Conservation (phyloP, 345 rosid genomes). For the Brassica nigra region DNA sequence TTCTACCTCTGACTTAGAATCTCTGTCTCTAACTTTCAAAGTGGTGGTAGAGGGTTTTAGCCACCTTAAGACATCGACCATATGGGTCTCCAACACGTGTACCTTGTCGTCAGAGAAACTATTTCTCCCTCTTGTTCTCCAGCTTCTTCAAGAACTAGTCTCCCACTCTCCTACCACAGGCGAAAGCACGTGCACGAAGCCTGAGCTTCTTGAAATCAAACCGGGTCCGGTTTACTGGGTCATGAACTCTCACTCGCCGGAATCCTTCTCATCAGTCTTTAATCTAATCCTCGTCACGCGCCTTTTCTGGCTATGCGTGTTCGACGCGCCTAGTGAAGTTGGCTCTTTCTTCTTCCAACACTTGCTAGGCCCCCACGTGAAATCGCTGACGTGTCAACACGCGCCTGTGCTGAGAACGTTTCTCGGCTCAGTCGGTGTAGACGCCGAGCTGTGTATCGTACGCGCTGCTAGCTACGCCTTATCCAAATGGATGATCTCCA, state of each 20-base stretch:
- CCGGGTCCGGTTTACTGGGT: slow-evolving; percentile 77
- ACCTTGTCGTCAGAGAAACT: slow-evolving; percentile 66
- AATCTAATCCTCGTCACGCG: slow-evolving; percentile 63
- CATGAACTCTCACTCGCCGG: slow-evolving; percentile 78
- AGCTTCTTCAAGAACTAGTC: slow-evolving; percentile 74
- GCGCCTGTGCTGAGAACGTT: slow-evolving; percentile 65
- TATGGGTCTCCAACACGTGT: slow-evolving; percentile 82
- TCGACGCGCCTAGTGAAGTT: slow-evolving; percentile 65
- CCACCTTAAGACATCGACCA: slow-evolving; percentile 25
- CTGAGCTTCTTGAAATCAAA: slow-evolving; percentile 59
- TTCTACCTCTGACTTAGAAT: slow-evolving; percentile 37
- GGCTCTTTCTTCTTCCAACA: slow-evolving; percentile 73
- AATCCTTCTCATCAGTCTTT: slow-evolving; percentile 74
- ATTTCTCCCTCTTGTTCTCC: slow-evolving; percentile 70
- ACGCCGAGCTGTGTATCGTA: slow-evolving; percentile 70
- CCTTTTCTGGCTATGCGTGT: slow-evolving; percentile 73
- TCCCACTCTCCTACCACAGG: slow-evolving; percentile 52
- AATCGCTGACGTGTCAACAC: slow-evolving; percentile 46
- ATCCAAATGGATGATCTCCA: slow-evolving; percentile 76
- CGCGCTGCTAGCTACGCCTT: slow-evolving; percentile 73
- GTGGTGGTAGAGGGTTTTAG: slow-evolving; percentile 53
- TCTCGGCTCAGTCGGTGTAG: slow-evolving; percentile 62
- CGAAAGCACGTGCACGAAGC: slow-evolving; percentile 57
- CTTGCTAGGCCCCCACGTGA: slow-evolving; percentile 60
- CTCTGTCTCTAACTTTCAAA: slow-evolving; percentile 45